These are phyloP conservation scores for Butyriboletus appendiculatus DNA, from an alignment of 1,284 basidiomycete species.

Conservation along the genomic window DNA sequence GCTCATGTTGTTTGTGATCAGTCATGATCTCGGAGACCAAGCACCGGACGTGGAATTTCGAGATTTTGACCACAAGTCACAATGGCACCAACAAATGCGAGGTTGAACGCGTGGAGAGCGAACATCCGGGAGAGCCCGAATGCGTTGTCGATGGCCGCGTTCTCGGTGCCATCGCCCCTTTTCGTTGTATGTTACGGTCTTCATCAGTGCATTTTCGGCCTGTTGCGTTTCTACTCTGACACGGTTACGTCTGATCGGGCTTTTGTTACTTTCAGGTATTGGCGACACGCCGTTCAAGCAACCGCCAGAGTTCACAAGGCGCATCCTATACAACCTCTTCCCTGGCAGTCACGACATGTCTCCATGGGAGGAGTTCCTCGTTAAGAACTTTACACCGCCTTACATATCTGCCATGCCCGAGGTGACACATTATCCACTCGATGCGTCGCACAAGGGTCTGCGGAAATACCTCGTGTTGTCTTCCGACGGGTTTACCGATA, in stretches of 20 bases:
- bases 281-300: slow-evolving; percentile 74
- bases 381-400: slow-evolving; percentile 62
- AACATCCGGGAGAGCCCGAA: slow-evolving; percentile 66
- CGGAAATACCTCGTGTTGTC: slow-evolving; percentile 58
- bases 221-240: slow-evolving; percentile 1
- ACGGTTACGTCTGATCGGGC: slow-evolving; percentile 9
- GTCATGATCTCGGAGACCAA: slow-evolving; percentile 52
- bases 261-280: slow-evolving; percentile 46
- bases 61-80: slow-evolving; percentile 57
- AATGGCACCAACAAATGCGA: slow-evolving; percentile 64
- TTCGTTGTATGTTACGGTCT: slow-evolving; percentile 53
- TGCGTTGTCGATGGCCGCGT: slow-evolving; percentile 62
- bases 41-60: slow-evolving; percentile 51
- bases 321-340: slow-evolving; percentile 64
- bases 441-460: slow-evolving; percentile 26
- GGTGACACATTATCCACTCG: slow-evolving; percentile 54
- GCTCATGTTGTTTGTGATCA: slow-evolving; percentile 26
- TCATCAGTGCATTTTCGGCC: slow-evolving; percentile 1
- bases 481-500: slow-evolving; percentile 67
- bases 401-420: slow-evolving; percentile 68
- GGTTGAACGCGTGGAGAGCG: slow-evolving; percentile 53
- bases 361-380: slow-evolving; percentile 65
- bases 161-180: slow-evolving; percentile 69
- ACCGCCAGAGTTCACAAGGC: slow-evolving; percentile 65
- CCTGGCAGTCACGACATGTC: slow-evolving; percentile 62